Percentiles rank a stretch among this genome's conserved stretches.
Evolutionary conservation across 352 stramenopile genomes (phyloP).

Genomic region (Globisporangium yorkense): DNA sequence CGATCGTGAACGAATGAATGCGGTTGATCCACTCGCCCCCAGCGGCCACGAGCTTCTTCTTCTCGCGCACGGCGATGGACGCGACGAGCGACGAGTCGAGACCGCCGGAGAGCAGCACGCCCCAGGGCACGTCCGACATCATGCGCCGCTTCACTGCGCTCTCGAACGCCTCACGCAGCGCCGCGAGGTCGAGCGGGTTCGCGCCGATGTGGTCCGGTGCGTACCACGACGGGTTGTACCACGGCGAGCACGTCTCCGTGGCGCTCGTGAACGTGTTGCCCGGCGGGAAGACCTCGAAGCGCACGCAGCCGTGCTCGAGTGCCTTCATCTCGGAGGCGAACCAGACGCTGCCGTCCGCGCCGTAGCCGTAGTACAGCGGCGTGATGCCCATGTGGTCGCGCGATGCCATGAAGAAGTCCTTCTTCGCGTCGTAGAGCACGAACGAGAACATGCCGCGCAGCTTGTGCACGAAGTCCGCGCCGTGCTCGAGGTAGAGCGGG

Average conservation of each 20-base stretch:
- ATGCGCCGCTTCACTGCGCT: constrained; percentile 93
- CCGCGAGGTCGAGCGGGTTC: constrained; percentile 54
- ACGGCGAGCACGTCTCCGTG: constrained; percentile 89
- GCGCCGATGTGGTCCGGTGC: constrained; percentile 53
- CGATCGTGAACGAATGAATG: constrained; percentile 98
- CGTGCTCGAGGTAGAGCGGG: constrained; percentile 92
- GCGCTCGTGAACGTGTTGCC: constrained; percentile 85
- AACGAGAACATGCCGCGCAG: constrained; percentile 99
- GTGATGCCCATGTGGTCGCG: constrained; percentile 99
- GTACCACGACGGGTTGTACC: constrained; percentile 96
- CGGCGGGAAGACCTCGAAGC: constrained; percentile 88
- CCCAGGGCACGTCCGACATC: constrained; percentile 99
- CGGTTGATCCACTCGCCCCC: constrained; percentile 87
- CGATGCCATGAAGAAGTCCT: constrained; percentile 92
- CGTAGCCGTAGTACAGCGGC: constrained; percentile 98
- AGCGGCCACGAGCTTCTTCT: constrained; percentile 74
- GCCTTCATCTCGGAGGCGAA: constrained; percentile 98
- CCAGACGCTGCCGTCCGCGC: constrained; percentile 95
- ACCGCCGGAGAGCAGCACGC: constrained; percentile 96
- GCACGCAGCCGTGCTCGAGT: constrained; percentile 80
- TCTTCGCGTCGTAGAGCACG: constrained; percentile 94
- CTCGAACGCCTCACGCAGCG: constrained; percentile 91
- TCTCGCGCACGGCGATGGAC: constrained; percentile 93
- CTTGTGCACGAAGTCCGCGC: constrained; percentile 85
- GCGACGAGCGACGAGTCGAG: constrained; percentile 98